Base-by-base conservation (phyloP, 2,329 filamentous ascomycete genomes). In the Paraphoma chrysanthemicola region DNA sequence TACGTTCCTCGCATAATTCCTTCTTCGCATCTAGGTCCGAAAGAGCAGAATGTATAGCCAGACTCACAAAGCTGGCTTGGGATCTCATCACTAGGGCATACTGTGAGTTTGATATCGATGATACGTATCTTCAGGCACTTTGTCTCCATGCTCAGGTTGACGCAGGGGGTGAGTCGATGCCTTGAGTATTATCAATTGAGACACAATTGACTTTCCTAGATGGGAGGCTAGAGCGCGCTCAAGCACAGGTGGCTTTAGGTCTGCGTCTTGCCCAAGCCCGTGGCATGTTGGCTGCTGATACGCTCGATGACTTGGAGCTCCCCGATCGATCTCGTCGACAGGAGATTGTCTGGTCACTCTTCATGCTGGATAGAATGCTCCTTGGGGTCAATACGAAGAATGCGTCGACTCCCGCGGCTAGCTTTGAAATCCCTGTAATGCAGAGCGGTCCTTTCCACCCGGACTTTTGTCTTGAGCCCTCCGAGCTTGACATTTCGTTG, bases 301-400 rank as follows among this genome's bases (percentile, higher is more conserved):
- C 49, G 29, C 44, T 53, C 9, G 30, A 52, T 10, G 33, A 41
- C 30, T 39, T 53, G 3, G 38, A 43, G 44, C 33, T 38, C 33
- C 33, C 31, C 14, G 47, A 48, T 38, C 48, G 44, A 49, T 31
- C 44, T 43, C 54, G 49, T 14, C 41, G 54, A 17, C 54, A 52
- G 23, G 54, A 56, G 45, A 56, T 56, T 8, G 29, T 56, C 16
- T 56, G 54, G 54, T 53, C 48, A 10, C 54, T 56, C 18, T 56
- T 56, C 36, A 56, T 56, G 48, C 29, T 53, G 18, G 54, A 56
- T 18, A 52, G 48, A 38, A 56, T 56, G 48, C 49, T 56, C 29
- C 38, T 56, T 4, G 54, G 54, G 3, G 49, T 48, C n/a, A 52
- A 53, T 36, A 45, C 39, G 30, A 44, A 10, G 28, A 45, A 48